A percentile compares a stretch with the other conserved stretches of the same genome.
Evolutionary conservation across 371 early-diverging fungal genomes (phyloP).

Genomic region (Nematocida sp.): DNA sequence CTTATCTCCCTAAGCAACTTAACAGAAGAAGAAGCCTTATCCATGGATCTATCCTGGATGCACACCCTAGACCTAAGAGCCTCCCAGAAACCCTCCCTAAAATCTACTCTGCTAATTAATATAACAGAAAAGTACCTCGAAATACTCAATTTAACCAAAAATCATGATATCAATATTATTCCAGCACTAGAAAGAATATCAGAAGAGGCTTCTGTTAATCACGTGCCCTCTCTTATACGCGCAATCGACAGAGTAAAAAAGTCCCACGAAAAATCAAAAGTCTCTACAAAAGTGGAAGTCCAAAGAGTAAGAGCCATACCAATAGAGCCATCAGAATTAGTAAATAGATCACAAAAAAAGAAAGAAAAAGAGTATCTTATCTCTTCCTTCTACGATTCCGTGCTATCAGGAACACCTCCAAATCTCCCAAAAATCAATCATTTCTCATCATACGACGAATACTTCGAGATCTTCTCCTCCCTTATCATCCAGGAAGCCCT

Average conservation of each 20-base stretch:
- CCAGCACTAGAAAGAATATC: not conserved
- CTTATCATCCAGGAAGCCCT: conserved; percentile 19
- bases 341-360: too few relatives aligned
- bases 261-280: not conserved
- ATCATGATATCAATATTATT: not conserved
- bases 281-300: too few relatives aligned
- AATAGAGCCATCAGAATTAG: conserved; percentile 1
- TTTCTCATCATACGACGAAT: conserved; percentile 9
- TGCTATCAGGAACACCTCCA: too few relatives aligned
- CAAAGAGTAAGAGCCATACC: not conserved
- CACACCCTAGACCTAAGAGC: not conserved
- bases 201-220: conserved; percentile 8
- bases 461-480: conserved; percentile 28
- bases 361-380: too few relatives aligned
- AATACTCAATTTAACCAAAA: not conserved
- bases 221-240: not conserved
- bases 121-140: conserved; percentile 18
- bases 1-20: conserved; percentile 1
- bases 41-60: conserved; percentile 21
- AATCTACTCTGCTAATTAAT: conserved; percentile 34
- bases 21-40: not conserved
- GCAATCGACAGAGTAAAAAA: not conserved
- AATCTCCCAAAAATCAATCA: too few relatives aligned
- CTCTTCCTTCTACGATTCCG: too few relatives aligned
- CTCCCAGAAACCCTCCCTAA: conserved; percentile 17